These are phyloP conservation scores for Phaeosphaeriaceae sp. DNA, from an alignment of 2,329 filamentous ascomycete species.

Conservation along the genomic window DNA sequence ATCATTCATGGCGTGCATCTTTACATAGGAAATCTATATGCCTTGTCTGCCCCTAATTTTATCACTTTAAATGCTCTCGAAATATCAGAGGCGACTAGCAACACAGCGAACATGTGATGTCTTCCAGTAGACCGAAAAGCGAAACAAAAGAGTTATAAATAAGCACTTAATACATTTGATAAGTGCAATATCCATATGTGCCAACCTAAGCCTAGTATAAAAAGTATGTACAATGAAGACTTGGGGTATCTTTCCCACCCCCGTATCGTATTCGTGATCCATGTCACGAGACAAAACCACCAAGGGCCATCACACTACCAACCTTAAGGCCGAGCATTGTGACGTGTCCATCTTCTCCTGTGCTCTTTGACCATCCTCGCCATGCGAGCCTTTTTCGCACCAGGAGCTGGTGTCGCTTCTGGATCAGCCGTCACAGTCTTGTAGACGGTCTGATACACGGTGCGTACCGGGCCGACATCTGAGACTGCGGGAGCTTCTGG, in stretches of 20 bases:
- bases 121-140: no score
- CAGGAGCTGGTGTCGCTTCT: slow-evolving; percentile 13
- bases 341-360: slow-evolving; percentile 19
- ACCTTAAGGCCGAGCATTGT: slow-evolving; percentile 16
- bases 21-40: no score
- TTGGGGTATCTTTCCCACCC: slow-evolving; percentile 17
- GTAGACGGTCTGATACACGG: slow-evolving; percentile 23
- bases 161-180: no score
- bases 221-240: slow-evolving; percentile 17
- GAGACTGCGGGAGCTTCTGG: slow-evolving; percentile 10
- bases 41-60: no score
- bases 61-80: no score
- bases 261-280: slow-evolving; percentile 5
- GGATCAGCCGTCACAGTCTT: slow-evolving; percentile 17
- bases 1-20: no score
- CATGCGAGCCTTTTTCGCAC: slow-evolving; percentile 12
- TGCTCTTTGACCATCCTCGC: slow-evolving; percentile 25
- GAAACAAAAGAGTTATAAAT: no score
- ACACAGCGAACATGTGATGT: no score
- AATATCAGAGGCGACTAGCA: no score
- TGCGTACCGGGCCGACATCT: slow-evolving; percentile 10
- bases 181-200: no score
- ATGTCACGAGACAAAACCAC: neutral
- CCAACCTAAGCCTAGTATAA: neutral
- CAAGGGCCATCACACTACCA: neutral